Evolutionary conservation across 768 basidiomycete genomes (phyloP), one percentile per base, ranked within the genome.

Genomic region (Thelephora ganbajun): DNA sequence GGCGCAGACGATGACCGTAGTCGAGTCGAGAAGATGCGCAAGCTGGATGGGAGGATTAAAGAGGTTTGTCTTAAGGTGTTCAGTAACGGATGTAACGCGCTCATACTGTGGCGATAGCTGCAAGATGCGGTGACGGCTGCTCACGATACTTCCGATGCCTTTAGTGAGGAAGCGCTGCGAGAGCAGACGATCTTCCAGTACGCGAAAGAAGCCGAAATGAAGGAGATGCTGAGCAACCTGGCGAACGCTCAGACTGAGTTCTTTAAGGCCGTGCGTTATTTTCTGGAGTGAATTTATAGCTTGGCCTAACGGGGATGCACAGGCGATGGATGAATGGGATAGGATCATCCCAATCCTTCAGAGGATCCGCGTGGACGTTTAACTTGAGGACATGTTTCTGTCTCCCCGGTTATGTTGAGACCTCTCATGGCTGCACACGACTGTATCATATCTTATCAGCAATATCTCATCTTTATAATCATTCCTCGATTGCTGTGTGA

Each of bases 291-390:
- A 46, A 16, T 16, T 33, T 6, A 30, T n/a, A 23, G 44, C 11
- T 18, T n/a, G 35, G 35, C 35, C 43, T 41, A 13, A 36, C 45
- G 43, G 48, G 23, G 22, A 46, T 43, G 36, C 45, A 16, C 53
- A 90, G 83, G 80, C 88, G 47, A 92, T 94, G 86, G 90, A 97
- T 56, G 92, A 97, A 63, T 97, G 91, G 92, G 92, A 97, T 47
- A 73, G 85, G 64, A 84, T 93, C 60, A 90, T 92, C 72, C 87
- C 91, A 56, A 69, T 91, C 56, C 81, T 94, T 59, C 88, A 93
- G 64, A 84, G 88, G 48, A 94, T 94, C 69, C 81, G 88, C 47
- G 91, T 94, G 66, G 90, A 92, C 65, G 79, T 89, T 60, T 89
- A 76, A 68, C 50, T 19, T 14, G 22, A 18, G 7, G 26, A 4